Base-by-base conservation (phyloP, 768 basidiomycete genomes). In the Leccinum rimulosum region DNA sequence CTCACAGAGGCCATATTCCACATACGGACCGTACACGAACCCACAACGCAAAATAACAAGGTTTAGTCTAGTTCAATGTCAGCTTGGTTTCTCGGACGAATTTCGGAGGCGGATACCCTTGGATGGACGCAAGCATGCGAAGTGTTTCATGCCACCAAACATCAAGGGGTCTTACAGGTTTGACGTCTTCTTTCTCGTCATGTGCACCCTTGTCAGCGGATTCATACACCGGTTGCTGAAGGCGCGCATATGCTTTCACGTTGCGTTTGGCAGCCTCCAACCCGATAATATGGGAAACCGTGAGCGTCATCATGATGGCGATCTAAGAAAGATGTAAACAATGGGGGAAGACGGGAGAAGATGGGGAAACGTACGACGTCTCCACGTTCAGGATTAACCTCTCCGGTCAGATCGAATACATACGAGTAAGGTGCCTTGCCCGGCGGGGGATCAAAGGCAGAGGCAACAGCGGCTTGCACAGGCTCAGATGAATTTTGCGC, bases 131-230 rank as follows among this genome's bases (percentile, higher is more conserved):
- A 60, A 94, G 70, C 70, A 83, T 83, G 35, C 92, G 82, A 27
- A 90, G 76, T 1, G 89, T 84, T 76, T 94, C 93, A 64, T 95
- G 93, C 90, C 91, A 94, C 93, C 93, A 95, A 17, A 77, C 84
- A 17, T 93, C 92, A 59, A 86, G 73, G 6, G 84, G 81, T 49
- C 85, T 87, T 19, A 77, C 73, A 11, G 93, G 91, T 67, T 89
- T 88, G 51, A 86, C 74, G 57, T 88, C 85, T 50, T 89, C 87
- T 69, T 85, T 87, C 76, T 93, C 93, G 55, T 84, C 77, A 60
- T 85, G 81, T 17, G 77, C 61, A 43, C 80, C 81, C 71, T 90
- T 92, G 60, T 82, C 83, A 8, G 84, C 77, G 22, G 85, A 86
- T 66, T 91, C 85, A 70, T 93, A 93, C 70, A 87, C 91, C 28